phyloP scores from a whole-genome alignment of 202 grass and related monocot species.

The Zoysia matrella region DNA sequence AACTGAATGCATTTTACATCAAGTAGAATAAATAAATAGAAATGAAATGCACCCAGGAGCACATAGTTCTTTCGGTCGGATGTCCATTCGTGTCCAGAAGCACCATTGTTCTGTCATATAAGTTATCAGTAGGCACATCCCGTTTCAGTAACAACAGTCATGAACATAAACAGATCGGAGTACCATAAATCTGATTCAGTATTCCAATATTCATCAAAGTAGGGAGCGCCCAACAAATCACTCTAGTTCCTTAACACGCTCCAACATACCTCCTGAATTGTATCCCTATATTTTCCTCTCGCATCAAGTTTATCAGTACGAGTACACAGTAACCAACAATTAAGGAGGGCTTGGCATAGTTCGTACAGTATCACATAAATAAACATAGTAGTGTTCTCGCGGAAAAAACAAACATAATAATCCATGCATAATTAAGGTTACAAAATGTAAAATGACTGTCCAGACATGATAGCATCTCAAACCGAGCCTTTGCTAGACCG shows the following conservation, averaged over 20 bases:
- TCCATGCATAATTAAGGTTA: not conserved
- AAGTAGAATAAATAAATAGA: not conserved
- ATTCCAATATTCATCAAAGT: too few relatives aligned
- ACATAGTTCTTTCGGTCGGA: conserved; percentile 12
- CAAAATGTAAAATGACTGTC: not conserved
- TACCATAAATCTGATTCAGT: not conserved
- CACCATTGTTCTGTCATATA: not conserved
- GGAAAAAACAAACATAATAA: not conserved
- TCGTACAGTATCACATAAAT: not conserved
- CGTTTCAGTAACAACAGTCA: too few relatives aligned
- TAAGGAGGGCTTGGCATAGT: not conserved
- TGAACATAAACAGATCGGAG: too few relatives aligned
- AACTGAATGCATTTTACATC: not conserved
- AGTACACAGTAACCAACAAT: too few relatives aligned
- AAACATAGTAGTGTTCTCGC: too few relatives aligned
- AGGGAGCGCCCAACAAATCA: not conserved
- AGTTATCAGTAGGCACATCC: not conserved
- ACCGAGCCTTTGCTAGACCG: not conserved
- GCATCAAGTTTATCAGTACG: not conserved
- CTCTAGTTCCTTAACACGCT: not conserved
- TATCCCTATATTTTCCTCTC: not conserved
- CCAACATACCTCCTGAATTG: not conserved
- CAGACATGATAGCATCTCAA: not conserved
- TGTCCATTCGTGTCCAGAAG: conserved; percentile 34
- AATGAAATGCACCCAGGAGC: conserved; percentile 10